phyloP scores from a whole-genome alignment of 2,329 filamentous ascomycete genomes.

The Trichoderma lentiforme region DNA sequence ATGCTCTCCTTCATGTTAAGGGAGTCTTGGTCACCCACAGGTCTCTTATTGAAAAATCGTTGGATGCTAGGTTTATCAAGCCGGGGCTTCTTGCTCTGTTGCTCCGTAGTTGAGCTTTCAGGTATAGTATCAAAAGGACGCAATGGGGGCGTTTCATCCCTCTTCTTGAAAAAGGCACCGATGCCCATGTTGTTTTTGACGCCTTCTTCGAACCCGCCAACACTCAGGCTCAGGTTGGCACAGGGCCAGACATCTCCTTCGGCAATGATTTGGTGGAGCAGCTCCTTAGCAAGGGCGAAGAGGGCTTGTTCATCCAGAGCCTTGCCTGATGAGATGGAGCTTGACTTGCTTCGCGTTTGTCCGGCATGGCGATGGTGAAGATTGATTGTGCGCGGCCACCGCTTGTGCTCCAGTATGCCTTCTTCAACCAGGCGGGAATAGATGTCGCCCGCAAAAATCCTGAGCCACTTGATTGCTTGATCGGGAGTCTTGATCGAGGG shows the following conservation, averaged over 20 bases:
- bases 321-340: constrained; percentile 73
- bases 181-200: constrained; percentile 82
- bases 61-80: constrained; percentile 51
- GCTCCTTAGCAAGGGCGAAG: constrained; percentile 70
- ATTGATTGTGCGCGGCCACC: constrained; percentile 80
- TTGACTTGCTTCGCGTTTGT: constrained; percentile 71
- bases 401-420: constrained; percentile 80
- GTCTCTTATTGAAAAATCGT: constrained; percentile 52
- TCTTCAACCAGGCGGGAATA: constrained; percentile 87
- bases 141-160: constrained; percentile 56
- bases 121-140: constrained; percentile 21
- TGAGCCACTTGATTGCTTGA: constrained; percentile 79
- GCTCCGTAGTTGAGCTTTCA: constrained; percentile 20
- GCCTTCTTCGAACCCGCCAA: constrained; percentile 90
- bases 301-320: constrained; percentile 68
- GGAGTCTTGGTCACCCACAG: constrained; percentile 30
- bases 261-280: constrained; percentile 72
- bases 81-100: constrained; percentile 31
- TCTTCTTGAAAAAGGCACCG: constrained; percentile 77
- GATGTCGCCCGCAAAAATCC: constrained; percentile 90
- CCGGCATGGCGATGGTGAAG: constrained; percentile 74
- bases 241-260: constrained; percentile 88
- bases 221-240: constrained; percentile 80
- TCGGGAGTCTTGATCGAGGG: constrained; percentile 76
- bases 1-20: constrained; percentile 23